These are phyloP conservation scores for Fusarium pseudonygamai DNA, from an alignment of 2,329 filamentous ascomycete genomes.

Conservation along the genomic window DNA sequence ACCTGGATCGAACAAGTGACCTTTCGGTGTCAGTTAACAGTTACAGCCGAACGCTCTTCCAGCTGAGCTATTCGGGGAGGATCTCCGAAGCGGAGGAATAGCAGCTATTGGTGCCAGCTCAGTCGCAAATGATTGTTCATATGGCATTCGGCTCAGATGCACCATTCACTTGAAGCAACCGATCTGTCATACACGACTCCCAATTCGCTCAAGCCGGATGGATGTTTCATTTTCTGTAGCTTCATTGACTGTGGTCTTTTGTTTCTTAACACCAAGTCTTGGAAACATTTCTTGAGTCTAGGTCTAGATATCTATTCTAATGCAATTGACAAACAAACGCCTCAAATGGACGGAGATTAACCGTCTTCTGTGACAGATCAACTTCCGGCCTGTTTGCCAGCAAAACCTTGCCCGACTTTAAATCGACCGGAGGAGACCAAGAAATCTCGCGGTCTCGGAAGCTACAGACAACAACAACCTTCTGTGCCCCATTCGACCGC, in stretches of 20 bases:
- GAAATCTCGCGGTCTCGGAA: conserved; percentile 6
- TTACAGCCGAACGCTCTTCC: conserved; percentile 29
- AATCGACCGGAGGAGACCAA: not conserved
- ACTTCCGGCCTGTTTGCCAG: conserved; percentile 7
- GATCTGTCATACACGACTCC: accelerated
- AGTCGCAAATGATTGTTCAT: accelerated
- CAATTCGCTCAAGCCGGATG: accelerated
- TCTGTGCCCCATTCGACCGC: conserved; percentile 1
- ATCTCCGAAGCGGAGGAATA: conserved; percentile 18
- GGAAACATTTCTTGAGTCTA: not conserved
- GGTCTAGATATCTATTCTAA: not conserved
- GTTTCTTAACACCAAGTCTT: too few species aligned
- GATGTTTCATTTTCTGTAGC: not conserved
- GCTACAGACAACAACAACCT: conserved; percentile 13
- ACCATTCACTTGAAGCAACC: not conserved
- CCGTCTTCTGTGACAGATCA: not conserved
- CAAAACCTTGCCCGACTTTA: conserved; percentile 5
- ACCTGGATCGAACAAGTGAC: conserved; percentile 29
- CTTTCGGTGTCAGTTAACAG: conserved; percentile 25
- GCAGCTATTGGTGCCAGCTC: not conserved
- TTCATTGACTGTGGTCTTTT: not conserved
- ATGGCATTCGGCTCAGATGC: accelerated
- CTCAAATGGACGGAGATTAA: conserved; percentile 18
- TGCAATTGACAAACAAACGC: not conserved
- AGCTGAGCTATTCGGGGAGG: conserved; percentile 27